phyloP scores from a whole-genome alignment of 371 early-diverging fungal genomes.

The Chytridiales sp. region DNA sequence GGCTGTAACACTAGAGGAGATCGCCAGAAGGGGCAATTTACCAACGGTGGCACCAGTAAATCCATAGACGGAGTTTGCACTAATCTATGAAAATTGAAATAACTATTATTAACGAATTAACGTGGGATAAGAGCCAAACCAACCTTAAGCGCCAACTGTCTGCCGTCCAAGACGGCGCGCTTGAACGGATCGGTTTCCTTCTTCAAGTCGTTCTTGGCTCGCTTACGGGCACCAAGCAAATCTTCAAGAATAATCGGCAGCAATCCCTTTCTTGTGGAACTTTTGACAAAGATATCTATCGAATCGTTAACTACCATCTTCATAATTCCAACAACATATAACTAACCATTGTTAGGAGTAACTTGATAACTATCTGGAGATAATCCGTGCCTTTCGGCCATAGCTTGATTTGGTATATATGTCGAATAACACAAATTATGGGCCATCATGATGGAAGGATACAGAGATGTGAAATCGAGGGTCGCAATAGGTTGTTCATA shows the following conservation, averaged over 20 bases:
- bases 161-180: constrained; percentile 92
- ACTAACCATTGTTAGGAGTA: constrained; percentile 82
- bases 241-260: constrained; percentile 94
- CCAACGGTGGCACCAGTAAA: constrained; percentile 99
- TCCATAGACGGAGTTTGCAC: constrained; percentile 99
- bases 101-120: background rate
- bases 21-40: constrained; percentile 96
- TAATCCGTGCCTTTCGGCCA: constrained; percentile 59
- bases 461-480: constrained; percentile 98
- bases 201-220: constrained; percentile 92
- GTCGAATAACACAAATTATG: constrained; percentile 99
- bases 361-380: constrained; percentile 80
- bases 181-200: constrained; percentile 90
- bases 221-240: constrained; percentile 93
- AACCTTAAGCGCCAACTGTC: constrained; percentile 96
- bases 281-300: constrained; percentile 53
- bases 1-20: constrained; percentile 98
- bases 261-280: constrained; percentile 90
- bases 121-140: background rate
- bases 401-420: constrained; percentile 51
- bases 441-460: constrained; percentile 99
- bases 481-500: constrained; percentile 98
- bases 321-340: background rate
- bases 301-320: background rate
- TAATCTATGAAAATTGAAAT: constrained; percentile 61